Evolutionary conservation across 2,329 filamentous ascomycete genomes (phyloP).

Genomic region (Fusarium cyanostomum): DNA sequence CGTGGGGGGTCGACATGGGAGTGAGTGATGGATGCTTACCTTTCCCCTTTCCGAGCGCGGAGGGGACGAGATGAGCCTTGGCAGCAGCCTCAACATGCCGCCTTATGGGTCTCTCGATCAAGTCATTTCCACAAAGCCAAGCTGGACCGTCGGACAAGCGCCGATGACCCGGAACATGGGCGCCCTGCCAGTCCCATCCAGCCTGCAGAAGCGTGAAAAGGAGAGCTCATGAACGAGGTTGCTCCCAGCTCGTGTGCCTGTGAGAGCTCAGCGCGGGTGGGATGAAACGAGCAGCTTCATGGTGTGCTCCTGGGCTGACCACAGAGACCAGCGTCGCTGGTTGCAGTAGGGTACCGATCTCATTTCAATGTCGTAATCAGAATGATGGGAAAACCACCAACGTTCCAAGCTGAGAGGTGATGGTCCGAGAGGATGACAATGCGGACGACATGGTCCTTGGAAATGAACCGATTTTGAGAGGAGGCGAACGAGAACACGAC

Average conservation of each 20-base stretch:
- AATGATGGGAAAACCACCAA: constrained; percentile 22
- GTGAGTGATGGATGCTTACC: background rate
- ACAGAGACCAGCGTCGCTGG: background rate
- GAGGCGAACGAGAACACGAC: background rate
- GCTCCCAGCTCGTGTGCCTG: constrained; percentile 13
- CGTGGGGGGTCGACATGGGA: constrained; percentile 32
- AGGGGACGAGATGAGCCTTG: constrained; percentile 9
- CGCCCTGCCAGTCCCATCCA: constrained; percentile 14
- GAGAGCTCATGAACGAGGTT: constrained; percentile 12
- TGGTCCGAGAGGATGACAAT: constrained; percentile 20
- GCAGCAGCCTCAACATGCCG: background rate
- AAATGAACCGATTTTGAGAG: background rate
- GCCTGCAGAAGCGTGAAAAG: constrained; percentile 16
- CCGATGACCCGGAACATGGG: constrained; percentile 39
- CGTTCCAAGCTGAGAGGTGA: constrained; percentile 30
- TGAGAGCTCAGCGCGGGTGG: constrained; percentile 19
- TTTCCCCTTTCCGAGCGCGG: constrained; percentile 2
- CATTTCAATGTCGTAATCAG: constrained; percentile 39
- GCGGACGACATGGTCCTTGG: constrained; percentile 7
- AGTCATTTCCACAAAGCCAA: constrained; percentile 20
- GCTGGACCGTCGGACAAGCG: constrained; percentile 37
- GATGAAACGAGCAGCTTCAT: constrained; percentile 20
- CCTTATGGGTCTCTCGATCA: constrained; percentile 15
- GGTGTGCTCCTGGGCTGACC: constrained; percentile 23
- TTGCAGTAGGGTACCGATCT: background rate